phyloP scores from a whole-genome alignment of 345 rosid genomes.

The Lepidium aucheri region DNA sequence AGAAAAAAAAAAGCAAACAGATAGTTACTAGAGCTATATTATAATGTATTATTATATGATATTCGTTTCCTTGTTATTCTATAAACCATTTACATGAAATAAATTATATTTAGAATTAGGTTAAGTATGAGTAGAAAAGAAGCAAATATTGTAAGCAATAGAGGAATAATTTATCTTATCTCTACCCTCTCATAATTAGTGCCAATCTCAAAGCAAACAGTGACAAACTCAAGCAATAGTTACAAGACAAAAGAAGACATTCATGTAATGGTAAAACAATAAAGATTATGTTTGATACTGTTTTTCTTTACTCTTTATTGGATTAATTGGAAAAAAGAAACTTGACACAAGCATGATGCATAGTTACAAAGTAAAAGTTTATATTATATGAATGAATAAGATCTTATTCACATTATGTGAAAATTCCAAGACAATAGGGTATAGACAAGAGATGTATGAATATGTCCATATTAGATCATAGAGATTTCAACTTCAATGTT shows the following conservation, averaged over 20 bases:
- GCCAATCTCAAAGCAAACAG: constrained; percentile 3
- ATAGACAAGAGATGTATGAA: neutral
- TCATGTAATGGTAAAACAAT: constrained; percentile 7
- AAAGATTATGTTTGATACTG: constrained; percentile 5
- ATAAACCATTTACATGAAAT: neutral
- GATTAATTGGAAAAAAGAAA: too few relatives aligned
- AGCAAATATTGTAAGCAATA: constrained; percentile 6
- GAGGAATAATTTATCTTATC: neutral
- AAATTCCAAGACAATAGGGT: neutral
- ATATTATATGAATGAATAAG: neutral
- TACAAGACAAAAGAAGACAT: constrained; percentile 20
- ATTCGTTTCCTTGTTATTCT: neutral
- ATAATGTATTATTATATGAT: neutral
- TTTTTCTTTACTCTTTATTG: neutral
- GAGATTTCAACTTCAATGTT: neutral
- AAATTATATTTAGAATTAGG: neutral
- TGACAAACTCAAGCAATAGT: neutral
- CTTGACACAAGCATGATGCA: too few relatives aligned
- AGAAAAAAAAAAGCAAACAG: neutral
- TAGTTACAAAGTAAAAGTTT: neutral
- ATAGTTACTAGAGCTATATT: neutral
- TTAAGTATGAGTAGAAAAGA: neutral
- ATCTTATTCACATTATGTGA: neutral
- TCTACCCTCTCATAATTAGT: neutral
- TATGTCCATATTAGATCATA: constrained; percentile 9